phyloP scores from a whole-genome alignment of 2,329 filamentous ascomycete genomes.

The Pleoardoris graminearum region DNA sequence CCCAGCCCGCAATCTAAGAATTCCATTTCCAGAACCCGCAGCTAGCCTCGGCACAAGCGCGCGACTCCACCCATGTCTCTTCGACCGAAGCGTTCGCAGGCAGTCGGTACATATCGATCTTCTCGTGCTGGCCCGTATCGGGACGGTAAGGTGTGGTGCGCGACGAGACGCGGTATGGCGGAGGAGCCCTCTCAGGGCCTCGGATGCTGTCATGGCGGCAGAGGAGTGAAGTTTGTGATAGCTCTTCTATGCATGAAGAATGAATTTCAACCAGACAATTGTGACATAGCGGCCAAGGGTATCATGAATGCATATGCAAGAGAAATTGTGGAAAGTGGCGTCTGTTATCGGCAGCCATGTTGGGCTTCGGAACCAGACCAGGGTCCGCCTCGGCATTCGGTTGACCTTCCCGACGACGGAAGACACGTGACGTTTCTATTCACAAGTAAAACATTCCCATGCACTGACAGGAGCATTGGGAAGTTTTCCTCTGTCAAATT shows the following conservation, averaged over 20 bases:
- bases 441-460: too few relatives aligned
- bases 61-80: conserved; percentile 12
- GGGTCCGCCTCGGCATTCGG: conserved; percentile 1
- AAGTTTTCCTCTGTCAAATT: too few relatives aligned
- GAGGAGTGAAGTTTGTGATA: background rate
- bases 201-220: conserved; percentile 41
- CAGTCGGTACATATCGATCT: conserved; percentile 37
- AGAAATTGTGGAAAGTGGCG: background rate
- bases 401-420: background rate
- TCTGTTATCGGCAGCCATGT: background rate
- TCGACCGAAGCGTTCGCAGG: conserved; percentile 17
- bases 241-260: conserved; percentile 7
- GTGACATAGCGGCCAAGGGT: conserved; percentile 9
- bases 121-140: conserved; percentile 7
- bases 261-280: background rate
- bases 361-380: background rate
- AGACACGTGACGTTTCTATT: background rate
- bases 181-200: conserved; percentile 34
- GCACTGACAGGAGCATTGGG: too few relatives aligned
- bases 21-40: conserved; percentile 8
- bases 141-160: background rate
- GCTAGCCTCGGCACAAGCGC: conserved; percentile 8
- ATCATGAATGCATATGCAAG: conserved; percentile 4
- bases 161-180: conserved; percentile 12
- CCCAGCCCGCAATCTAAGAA: conserved; percentile 13